Base-by-base conservation (phyloP, 176 grass and related monocot genomes). In the Oryza nivara region DNA sequence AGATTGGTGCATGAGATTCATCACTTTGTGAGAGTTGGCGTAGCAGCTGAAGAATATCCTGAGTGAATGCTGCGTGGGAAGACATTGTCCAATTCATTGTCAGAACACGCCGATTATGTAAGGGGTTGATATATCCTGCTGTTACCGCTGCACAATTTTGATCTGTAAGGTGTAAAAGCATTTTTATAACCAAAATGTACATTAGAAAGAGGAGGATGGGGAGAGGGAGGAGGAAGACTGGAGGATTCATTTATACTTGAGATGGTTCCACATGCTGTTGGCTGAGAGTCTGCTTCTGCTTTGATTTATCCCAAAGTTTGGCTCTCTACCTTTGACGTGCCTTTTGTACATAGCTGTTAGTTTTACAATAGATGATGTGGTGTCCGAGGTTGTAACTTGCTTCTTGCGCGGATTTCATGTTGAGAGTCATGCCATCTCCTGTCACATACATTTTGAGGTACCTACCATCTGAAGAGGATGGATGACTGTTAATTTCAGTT, bases 111-210 rank as follows among this genome's bases (percentile, higher is more conserved):
- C 7, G 47, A 69, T 45, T 38, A 66, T 44, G 65, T 73, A 72
- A 80, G 58, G 44, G 56, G 28, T 22, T 79, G 73, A 81, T 45
- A 63, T 83, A 68, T 81, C 87, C 76, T 79, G 67, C 70, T 84
- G 89, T 72, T 85, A 73, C 66, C 40, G 90, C 82, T 83, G 82
- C 90, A 86, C 86, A 92, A 88, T 92, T 92, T 92, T 92, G 90
- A 88, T 88, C 86, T 88, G 82, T 82, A 83, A 45, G 74, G 83
- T 88, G 86, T 88, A 85, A 92, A 85, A 92, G 77, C 90, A 85
- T 75, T 88, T 83, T 82, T 74, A 88, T 78, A 86, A 86, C 78
- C 82, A 82, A 83, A 74, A 88, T 92, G 90, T 92, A 92, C 86
- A 88, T 85, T 92, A 86, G 90, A 88, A 73, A 38, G 51, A 7